A percentile compares a stretch with the other conserved stretches of the same genome.
phyloP scores from a whole-genome alignment of 2,329 filamentous ascomycete species.

The Camillea tinctor region DNA sequence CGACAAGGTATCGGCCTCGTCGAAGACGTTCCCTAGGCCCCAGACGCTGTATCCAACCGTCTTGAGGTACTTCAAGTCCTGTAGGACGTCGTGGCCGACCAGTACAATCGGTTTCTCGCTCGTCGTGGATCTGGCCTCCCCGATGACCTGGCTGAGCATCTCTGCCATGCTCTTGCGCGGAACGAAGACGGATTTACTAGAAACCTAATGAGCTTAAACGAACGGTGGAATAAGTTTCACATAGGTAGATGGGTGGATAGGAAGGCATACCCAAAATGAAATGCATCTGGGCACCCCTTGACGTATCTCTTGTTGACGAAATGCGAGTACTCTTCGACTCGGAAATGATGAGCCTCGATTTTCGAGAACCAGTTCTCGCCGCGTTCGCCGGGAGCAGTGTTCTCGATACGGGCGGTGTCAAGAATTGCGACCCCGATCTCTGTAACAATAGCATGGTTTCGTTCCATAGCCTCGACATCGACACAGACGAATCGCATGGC shows the following conservation, averaged over 20 bases:
- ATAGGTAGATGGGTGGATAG: too few relatives aligned
- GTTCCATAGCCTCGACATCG: slow-evolving; percentile 82
- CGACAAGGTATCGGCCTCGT: slow-evolving; percentile 69
- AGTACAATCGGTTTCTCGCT: slow-evolving; percentile 58
- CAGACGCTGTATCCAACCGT: slow-evolving; percentile 62
- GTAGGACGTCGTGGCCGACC: slow-evolving; percentile 70
- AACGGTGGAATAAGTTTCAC: too few relatives aligned
- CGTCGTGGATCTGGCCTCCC: slow-evolving; percentile 19
- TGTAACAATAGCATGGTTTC: slow-evolving; percentile 64
- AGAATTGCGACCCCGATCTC: slow-evolving; percentile 84
- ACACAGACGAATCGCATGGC: slow-evolving; percentile 72
- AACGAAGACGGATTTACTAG: slow-evolving; percentile 44
- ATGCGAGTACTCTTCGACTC: slow-evolving; percentile 67
- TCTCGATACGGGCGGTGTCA: slow-evolving; percentile 61
- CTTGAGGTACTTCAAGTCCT: slow-evolving; percentile 68
- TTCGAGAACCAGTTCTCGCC: slow-evolving; percentile 65
- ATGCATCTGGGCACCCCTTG: slow-evolving; percentile 68
- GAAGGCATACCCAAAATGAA: slow-evolving; percentile 67
- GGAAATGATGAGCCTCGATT: slow-evolving; percentile 73
- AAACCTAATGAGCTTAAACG: slow-evolving; percentile 15
- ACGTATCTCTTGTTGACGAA: slow-evolving; percentile 69
- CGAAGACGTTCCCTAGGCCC: slow-evolving; percentile 54
- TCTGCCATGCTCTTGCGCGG: slow-evolving; percentile 32
- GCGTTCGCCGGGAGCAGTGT: slow-evolving; percentile 56
- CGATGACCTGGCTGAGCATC: slow-evolving; percentile 38